Percentiles rank a stretch among this genome's conserved stretches.
Evolutionary conservation across 192 early-diverging fungal genomes (phyloP).

Genomic region (Coemansia sp.): DNA sequence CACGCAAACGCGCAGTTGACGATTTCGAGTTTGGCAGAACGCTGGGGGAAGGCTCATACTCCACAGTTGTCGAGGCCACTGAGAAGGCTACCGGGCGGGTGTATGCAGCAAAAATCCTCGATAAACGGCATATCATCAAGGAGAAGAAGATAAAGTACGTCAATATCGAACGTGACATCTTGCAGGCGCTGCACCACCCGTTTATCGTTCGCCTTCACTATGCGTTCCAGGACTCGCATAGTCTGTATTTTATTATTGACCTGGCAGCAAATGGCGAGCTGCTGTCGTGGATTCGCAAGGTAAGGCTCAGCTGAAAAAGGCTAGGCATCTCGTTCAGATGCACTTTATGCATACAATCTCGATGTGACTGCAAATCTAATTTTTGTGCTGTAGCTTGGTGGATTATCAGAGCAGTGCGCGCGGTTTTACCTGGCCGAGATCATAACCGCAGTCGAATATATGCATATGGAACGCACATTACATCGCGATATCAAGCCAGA

Average conservation of each 20-base stretch:
- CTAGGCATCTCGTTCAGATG: too few relatives aligned
- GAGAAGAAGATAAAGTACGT: conserved; percentile 97
- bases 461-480: conserved; percentile 81
- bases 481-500: conserved; percentile 98
- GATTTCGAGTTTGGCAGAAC: conserved; percentile 86
- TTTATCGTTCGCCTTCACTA: conserved; percentile 91
- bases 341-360: too few relatives aligned
- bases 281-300: conserved; percentile 75
- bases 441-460: conserved; percentile 78
- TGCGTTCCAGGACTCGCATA: conserved; percentile 89
- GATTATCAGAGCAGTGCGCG: conserved; percentile 60
- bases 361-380: not conserved
- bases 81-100: conserved; percentile 66
- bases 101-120: conserved; percentile 90
- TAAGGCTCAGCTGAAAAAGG: conserved; percentile 17
- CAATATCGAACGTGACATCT: conserved; percentile 88
- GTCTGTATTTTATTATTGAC: conserved; percentile 93
- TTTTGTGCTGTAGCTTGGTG: conserved; percentile 58
- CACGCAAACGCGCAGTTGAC: conserved; percentile 66
- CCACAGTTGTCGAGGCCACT: conserved; percentile 80
- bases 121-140: conserved; percentile 85
- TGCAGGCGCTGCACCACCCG: conserved; percentile 82
- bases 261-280: conserved; percentile 89
- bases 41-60: conserved; percentile 94
- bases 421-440: conserved; percentile 89